Percentiles rank a stretch among this genome's conserved stretches.
phyloP scores from a whole-genome alignment of 2,329 filamentous ascomycete species.

The Xylariaceae sp. region DNA sequence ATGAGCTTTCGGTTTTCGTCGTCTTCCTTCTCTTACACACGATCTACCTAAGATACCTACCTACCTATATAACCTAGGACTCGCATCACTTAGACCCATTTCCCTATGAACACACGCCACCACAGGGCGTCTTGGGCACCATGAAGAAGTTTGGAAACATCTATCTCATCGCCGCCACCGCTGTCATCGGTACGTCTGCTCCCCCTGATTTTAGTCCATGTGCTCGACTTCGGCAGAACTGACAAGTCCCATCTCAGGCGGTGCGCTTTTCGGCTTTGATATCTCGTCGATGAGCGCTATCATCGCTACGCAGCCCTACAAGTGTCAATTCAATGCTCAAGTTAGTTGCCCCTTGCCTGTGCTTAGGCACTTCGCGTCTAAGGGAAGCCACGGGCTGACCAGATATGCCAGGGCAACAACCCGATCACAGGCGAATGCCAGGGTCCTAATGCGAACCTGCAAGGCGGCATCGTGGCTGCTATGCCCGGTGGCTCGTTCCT shows the following conservation, averaged over 20 bases:
- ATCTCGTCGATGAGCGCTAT: slow-evolving; percentile 39
- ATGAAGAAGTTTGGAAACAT: slow-evolving; percentile 31
- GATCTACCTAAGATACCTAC: too few relatives aligned
- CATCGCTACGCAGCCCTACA: slow-evolving; percentile 33
- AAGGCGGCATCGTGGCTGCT: slow-evolving; percentile 60
- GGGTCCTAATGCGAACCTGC: slow-evolving; percentile 41
- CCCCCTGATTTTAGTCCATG: background rate
- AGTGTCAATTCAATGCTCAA: slow-evolving; percentile 34
- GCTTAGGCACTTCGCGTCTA: too few relatives aligned
- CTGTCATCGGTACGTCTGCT: slow-evolving; percentile 31
- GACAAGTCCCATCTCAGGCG: slow-evolving; percentile 19
- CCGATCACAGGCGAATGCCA: slow-evolving; percentile 30
- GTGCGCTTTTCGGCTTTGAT: slow-evolving; percentile 36
- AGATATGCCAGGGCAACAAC: slow-evolving; percentile 15
- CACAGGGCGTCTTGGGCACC: slow-evolving; percentile 16
- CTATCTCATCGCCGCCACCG: slow-evolving; percentile 35
- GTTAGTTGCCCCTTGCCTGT: slow-evolving; percentile 9
- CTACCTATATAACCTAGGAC: too few relatives aligned
- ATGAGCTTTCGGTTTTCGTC: too few relatives aligned
- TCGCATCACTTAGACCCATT: too few relatives aligned
- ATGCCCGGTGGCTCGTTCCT: slow-evolving; percentile 67
- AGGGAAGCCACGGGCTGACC: slow-evolving; percentile 4
- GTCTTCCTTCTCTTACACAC: too few relatives aligned
- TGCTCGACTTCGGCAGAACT: background rate
- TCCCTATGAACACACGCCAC: too few relatives aligned